Conservation (phyloP, 78 protist genomes). For the Dictyostelium intermedium region DNA sequence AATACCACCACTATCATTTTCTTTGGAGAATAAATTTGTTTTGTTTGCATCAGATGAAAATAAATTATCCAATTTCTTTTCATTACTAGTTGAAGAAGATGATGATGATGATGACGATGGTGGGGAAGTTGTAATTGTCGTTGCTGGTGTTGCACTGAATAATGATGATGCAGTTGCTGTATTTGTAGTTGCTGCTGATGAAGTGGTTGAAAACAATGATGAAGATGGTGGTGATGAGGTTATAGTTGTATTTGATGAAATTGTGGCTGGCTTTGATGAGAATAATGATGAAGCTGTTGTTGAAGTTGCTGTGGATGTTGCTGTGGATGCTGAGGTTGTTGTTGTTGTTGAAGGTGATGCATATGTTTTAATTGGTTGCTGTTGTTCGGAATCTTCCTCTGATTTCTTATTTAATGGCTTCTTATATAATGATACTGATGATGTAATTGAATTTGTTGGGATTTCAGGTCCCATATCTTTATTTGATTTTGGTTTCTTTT, state of each 20-base stretch:
- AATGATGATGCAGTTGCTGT: conserved; percentile 15
- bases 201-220: conserved; percentile 22
- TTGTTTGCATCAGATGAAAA: not conserved
- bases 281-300: not conserved
- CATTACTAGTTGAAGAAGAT: not conserved
- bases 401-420: conserved; percentile 1
- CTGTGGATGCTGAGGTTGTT: not conserved
- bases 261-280: not conserved
- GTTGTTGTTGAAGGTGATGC: not conserved
- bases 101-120: not conserved
- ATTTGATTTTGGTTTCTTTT: conserved; percentile 63
- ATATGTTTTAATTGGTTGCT: not conserved
- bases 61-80: not conserved
- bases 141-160: not conserved
- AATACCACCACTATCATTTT: not conserved
- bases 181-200: not conserved
- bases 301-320: not conserved
- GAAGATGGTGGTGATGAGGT: conserved; percentile 4
- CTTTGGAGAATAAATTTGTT: not conserved
- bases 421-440: conserved; percentile 55
- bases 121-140: not conserved
- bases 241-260: not conserved
- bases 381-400: not conserved
- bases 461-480: conserved; percentile 5
- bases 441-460: conserved; percentile 40